Evolutionary conservation across 352 stramenopile species (phyloP).

Genomic region (Phytophthora idaei): DNA sequence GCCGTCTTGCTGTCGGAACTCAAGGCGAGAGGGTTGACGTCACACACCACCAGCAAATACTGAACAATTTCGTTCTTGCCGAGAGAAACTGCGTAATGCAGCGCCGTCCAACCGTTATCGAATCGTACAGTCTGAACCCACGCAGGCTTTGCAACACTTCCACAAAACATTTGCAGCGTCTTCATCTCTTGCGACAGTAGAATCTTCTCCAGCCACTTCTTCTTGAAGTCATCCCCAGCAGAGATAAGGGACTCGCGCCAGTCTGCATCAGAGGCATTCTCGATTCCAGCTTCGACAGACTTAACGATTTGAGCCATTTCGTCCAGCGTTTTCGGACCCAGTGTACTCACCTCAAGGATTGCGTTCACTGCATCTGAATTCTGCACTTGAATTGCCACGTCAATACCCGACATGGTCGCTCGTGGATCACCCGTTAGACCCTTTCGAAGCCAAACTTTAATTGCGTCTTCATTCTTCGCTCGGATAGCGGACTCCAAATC

Average conservation of each 20-base stretch:
- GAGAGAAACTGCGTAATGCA: constrained; percentile 7
- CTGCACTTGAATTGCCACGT: not conserved
- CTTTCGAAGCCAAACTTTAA: not conserved
- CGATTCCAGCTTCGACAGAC: constrained; percentile 1
- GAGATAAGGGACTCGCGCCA: not conserved
- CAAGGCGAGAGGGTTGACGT: constrained; percentile 6
- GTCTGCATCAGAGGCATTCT: not conserved
- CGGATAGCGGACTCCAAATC: constrained; percentile 1
- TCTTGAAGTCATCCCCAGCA: not conserved
- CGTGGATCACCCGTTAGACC: not conserved
- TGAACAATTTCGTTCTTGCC: not conserved
- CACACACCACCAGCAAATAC: constrained; percentile 13
- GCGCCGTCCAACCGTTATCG: constrained; percentile 8
- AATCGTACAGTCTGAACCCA: constrained; percentile 3
- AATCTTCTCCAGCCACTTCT: constrained; percentile 5
- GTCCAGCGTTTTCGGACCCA: constrained; percentile 1
- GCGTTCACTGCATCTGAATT: not conserved
- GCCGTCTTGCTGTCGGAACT: constrained; percentile 11
- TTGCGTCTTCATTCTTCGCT: constrained; percentile 6
- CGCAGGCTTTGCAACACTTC: not conserved
- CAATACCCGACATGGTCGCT: constrained; percentile 1
- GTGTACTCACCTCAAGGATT: constrained; percentile 1
- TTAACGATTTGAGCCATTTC: constrained; percentile 1
- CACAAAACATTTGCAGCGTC: constrained; percentile 2
- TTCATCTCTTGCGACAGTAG: not conserved